These are phyloP conservation scores for Raffaelea arxii DNA, from an alignment of 2,329 filamentous ascomycete genomes.

Conservation along the genomic window DNA sequence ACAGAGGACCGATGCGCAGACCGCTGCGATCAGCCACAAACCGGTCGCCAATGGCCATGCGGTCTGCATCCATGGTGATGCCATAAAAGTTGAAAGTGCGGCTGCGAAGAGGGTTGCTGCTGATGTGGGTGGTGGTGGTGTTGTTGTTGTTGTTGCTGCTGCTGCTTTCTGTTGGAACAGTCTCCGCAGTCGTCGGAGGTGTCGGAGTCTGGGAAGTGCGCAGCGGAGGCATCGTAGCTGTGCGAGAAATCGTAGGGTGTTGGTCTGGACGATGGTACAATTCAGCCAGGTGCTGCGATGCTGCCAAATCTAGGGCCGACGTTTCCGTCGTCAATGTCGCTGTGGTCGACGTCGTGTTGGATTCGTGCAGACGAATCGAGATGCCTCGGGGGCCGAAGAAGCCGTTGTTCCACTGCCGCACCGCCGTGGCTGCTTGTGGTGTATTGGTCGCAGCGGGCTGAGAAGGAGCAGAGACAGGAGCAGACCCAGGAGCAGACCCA, in stretches of 20 bases:
- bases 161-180: no score
- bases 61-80: constrained; percentile 32
- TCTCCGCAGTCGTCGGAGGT: no score
- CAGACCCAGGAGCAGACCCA: no score
- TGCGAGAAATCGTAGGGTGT: no score
- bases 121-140: constrained; percentile 7
- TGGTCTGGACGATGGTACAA: no score
- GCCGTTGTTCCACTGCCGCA: constrained; percentile 45
- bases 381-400: constrained; percentile 45
- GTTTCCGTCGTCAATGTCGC: no score
- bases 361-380: constrained; percentile 26
- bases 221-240: no score
- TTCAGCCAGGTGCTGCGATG: no score
- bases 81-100: constrained; percentile 25
- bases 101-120: not conserved
- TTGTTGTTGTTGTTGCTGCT: not conserved
- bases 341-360: no score
- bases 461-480: no score
- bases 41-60: constrained; percentile 30
- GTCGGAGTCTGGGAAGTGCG: no score
- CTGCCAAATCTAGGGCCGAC: no score
- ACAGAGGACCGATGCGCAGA: constrained; percentile 33
- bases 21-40: constrained; percentile 35
- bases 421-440: constrained; percentile 17
- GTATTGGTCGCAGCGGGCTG: not conserved